Conservation (phyloP, 2,329 filamentous ascomycete genomes). For the Trichoderma aggressivum region DNA sequence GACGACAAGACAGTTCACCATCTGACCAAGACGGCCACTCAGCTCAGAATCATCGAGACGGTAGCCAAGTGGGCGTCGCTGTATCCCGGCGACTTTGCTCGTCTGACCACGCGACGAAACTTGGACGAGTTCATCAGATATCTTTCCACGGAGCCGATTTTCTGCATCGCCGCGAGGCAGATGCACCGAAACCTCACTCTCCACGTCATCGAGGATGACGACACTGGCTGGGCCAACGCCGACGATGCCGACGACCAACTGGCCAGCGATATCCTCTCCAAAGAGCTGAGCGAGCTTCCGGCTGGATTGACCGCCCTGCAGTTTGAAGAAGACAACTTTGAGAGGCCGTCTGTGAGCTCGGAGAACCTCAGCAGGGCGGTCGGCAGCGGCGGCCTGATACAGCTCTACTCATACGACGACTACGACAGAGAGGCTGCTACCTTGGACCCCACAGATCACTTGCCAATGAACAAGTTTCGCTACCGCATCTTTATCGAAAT, state of each 20-base stretch:
- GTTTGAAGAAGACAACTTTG: conserved; percentile 45
- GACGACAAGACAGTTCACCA: conserved; percentile 65
- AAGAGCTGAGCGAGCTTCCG: conserved; percentile 39
- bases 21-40: conserved; percentile 73
- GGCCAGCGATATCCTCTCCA: conserved; percentile 35
- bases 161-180: conserved; percentile 79
- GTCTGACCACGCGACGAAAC: conserved; percentile 66
- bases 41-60: conserved; percentile 78
- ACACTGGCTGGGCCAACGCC: conserved; percentile 84
- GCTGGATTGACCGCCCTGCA: conserved; percentile 46
- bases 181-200: conserved; percentile 75
- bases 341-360: conserved; percentile 46
- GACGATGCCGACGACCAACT: conserved; percentile 53
- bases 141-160: conserved; percentile 75
- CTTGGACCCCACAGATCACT: conserved; percentile 65
- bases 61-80: conserved; percentile 84
- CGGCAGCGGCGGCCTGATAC: conserved; percentile 44
- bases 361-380: conserved; percentile 40
- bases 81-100: conserved; percentile 92
- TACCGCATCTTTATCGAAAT: conserved; percentile 90
- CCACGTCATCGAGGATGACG: conserved; percentile 77
- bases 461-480: conserved; percentile 75
- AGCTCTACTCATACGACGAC: conserved; percentile 67
- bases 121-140: conserved; percentile 72
- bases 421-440: conserved; percentile 75